Evolutionary conservation across 2,329 filamentous ascomycete species (phyloP), one percentile per base, ranked within the genome.

Genomic region (Torrubiellomyces zombiae): DNA sequence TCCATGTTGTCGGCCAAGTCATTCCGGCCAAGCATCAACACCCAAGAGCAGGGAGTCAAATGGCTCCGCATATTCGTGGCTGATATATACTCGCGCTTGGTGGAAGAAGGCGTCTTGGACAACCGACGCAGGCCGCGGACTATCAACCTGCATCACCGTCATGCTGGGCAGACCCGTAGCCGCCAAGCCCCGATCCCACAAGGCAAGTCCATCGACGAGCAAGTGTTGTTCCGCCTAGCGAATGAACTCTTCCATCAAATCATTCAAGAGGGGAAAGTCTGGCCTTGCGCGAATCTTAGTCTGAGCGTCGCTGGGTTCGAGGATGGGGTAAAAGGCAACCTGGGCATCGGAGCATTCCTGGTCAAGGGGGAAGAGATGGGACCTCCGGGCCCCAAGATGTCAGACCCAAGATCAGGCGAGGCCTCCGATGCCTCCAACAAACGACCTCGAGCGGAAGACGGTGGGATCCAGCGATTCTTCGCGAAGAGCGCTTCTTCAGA

Each of bases 1-100:
- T 89, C 79, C 10, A 95, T 98, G 85, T 60, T 95, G 9, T 94
- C 83, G 2, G 85, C 89, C 12, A 98, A 98, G 46, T 91, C 83
- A 0, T 98, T 98, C 42, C 66, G 80, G 14, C 89, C 89, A 0
- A 71, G 65, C 28, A 86, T 95, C 44, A 78, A 72, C 37, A 75
- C 63, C 3, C 55, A 68, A 11, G 81, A 89, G 13, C 80, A 92
- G 45, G 86, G 75, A 1, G 58, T 67, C 14, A 74, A 73, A 31
- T 98, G 89, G 89, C 58, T 98, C 19, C 66, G 75, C 8, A 94
- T 98, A 27, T 95, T 95, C 46, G 73, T 68, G 4, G 80, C 82
- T 1, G 89, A 98, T 45, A 92, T 98, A 25, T 89, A 78, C 50
- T 75, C 80, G 27, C 71, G 89, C 20, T 62, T 95, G 22, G 74